Percentiles rank a stretch among this genome's conserved stretches.
phyloP scores from a whole-genome alignment of 2,329 filamentous ascomycete genomes.

The Parastagonospora nodorum region DNA sequence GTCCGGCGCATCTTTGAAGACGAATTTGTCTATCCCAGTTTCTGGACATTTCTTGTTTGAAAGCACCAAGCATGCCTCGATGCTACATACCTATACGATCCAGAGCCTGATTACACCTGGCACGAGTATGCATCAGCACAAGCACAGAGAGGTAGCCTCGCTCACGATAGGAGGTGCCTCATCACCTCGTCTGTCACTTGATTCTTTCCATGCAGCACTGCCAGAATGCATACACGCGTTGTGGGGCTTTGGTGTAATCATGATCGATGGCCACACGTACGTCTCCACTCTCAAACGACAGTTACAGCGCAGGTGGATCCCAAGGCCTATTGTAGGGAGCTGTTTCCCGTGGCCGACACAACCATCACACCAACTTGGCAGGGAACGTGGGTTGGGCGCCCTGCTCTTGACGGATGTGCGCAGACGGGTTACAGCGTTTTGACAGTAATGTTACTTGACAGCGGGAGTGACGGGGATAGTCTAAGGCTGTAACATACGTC shows the following conservation, averaged over 20 bases:
- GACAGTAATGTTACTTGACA: slow-evolving; percentile 41
- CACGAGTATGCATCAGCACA: no score
- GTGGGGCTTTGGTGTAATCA: slow-evolving; percentile 7
- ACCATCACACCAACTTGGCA: slow-evolving; percentile 19
- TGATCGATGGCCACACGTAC: slow-evolving; percentile 24
- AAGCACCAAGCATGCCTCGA: slow-evolving; percentile 1
- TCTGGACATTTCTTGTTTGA: slow-evolving; percentile 93
- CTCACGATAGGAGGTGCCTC: no score
- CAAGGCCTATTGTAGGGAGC: slow-evolving; percentile 23
- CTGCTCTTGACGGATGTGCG: slow-evolving; percentile 28
- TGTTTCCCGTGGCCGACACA: slow-evolving; percentile 21
- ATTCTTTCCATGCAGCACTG: neutral
- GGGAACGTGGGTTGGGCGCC: slow-evolving; percentile 38
- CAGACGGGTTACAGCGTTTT: slow-evolving; percentile 35
- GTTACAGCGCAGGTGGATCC: slow-evolving; percentile 41
- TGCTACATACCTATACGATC: no score
- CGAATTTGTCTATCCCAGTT: slow-evolving; percentile 97
- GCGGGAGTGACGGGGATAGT: slow-evolving; percentile 35
- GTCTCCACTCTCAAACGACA: slow-evolving; percentile 31
- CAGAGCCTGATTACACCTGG: no score
- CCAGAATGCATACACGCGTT: slow-evolving; percentile 38
- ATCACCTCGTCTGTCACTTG: no score
- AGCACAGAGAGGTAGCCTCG: no score
- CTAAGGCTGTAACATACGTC: slow-evolving; percentile 28
- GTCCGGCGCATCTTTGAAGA: slow-evolving; percentile 97